Base-by-base conservation (phyloP, 306 rosid species). In the Lathyrus oleraceus region DNA sequence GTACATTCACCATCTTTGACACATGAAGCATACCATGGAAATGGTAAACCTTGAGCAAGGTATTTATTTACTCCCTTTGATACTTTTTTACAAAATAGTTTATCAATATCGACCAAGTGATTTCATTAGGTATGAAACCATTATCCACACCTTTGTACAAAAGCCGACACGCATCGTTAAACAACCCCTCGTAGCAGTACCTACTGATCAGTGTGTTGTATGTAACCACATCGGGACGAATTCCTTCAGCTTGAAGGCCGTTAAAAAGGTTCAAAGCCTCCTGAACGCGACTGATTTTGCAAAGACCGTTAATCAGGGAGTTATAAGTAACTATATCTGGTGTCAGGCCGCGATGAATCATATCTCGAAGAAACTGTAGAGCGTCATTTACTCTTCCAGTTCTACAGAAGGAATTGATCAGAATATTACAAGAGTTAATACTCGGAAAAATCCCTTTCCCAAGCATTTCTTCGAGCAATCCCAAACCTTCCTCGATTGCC, bases 301-400 rank as follows among this genome's bases (percentile, higher is more conserved):
- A 94, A 25, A 90, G 85, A 73, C 98, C 97, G 60, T 90, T 90
- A 57, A 94, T 84, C 45, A 94, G 77, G 81, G 86, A 81, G 70
- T 94, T 94, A 62, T 90, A 94, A 76, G 96, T 88, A 76, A 94
- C 96, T 76, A 88, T 80, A 68, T 94, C 96, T 1, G 97, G 96
- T 8, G 70, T 76, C 69, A 87, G 63, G 69, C 97, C 95, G 30
- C 79, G 87, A 67, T 76, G 81, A 85, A 90, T 79, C 89, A 84
- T 86, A 60, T 88, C 89, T 77, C 78, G 87, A 42, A 90, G 90
- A 82, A 90, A 87, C 64, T 81, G 87, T 17, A 87, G 79, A 32
- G 98, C 96, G 9, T 85, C 84, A 21, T 85, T 58, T 66, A 90
- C 88, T 78, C 82, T 85, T 58, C 97, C 90, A 77, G 56, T 61